These are phyloP conservation scores for Elongisporangium anandrum DNA, from an alignment of 352 stramenopile genomes.

Conservation along the genomic window DNA sequence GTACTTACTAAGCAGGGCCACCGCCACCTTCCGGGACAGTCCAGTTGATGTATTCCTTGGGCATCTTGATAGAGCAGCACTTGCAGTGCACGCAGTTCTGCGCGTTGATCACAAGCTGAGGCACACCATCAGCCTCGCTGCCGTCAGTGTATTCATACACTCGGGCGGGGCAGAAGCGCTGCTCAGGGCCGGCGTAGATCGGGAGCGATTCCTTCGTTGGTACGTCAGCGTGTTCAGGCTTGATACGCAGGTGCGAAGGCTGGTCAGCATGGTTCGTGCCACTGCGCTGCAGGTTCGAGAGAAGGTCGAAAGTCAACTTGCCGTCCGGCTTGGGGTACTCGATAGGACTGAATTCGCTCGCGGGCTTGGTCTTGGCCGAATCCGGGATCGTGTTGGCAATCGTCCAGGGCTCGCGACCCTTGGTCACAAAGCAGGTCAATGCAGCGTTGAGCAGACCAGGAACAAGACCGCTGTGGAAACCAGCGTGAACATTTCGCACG, in stretches of 20 bases:
- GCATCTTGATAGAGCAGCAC: slow-evolving; percentile 99
- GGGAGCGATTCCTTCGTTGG: slow-evolving; percentile 86
- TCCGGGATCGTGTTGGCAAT: slow-evolving; percentile 84
- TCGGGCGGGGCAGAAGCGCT: slow-evolving; percentile 96
- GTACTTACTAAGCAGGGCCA: slow-evolving; percentile 96
- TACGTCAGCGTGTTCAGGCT: slow-evolving; percentile 84
- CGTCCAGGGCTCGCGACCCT: slow-evolving; percentile 97
- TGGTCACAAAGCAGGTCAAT: slow-evolving; percentile 90
- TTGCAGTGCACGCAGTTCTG: slow-evolving; percentile 99
- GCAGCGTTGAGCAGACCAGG: slow-evolving; percentile 94
- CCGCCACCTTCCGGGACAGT: slow-evolving; percentile 97
- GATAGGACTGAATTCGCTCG: slow-evolving; percentile 89
- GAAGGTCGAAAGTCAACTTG: slow-evolving; percentile 96
- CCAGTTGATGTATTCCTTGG: slow-evolving; percentile 99
- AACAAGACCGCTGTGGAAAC: slow-evolving; percentile 95
- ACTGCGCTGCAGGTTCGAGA: slow-evolving; percentile 97
- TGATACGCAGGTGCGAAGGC: slow-evolving; percentile 96
- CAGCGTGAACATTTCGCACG: slow-evolving; percentile 96
- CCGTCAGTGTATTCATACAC: slow-evolving; percentile 99
- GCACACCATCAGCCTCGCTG: slow-evolving; percentile 73
- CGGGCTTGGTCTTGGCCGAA: slow-evolving; percentile 90
- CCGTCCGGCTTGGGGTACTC: slow-evolving; percentile 97
- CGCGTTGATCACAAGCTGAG: slow-evolving; percentile 97
- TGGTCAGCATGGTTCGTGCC: slow-evolving; percentile 99
- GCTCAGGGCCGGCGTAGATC: slow-evolving; percentile 95